These are phyloP conservation scores for Russula earlei DNA, from an alignment of 768 basidiomycete genomes.

Conservation along the genomic window DNA sequence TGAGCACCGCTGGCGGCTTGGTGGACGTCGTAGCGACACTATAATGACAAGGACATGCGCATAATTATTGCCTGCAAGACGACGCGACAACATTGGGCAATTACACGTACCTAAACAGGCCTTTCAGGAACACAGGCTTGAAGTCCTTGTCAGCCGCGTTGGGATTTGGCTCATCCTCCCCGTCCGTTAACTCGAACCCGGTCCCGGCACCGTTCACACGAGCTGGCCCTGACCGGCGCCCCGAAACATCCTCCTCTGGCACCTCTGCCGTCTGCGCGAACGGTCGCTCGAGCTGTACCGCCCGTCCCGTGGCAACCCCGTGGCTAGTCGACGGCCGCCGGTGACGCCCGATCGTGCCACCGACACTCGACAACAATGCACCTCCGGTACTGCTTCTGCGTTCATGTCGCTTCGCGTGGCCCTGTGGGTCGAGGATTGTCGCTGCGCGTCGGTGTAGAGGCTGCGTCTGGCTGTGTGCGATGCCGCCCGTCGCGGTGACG, in stretches of 20 bases:
- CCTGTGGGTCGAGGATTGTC: slow-evolving; percentile 64
- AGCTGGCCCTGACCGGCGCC: not conserved
- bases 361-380: slow-evolving; percentile 37
- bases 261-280: slow-evolving; percentile 46
- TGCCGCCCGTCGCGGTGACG: slow-evolving; percentile 21
- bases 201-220: slow-evolving; percentile 4
- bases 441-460: slow-evolving; percentile 67
- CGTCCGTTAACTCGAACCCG: slow-evolving; percentile 6
- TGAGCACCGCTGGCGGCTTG: slow-evolving; percentile 71
- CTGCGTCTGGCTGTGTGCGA: slow-evolving; percentile 40
- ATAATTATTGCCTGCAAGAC: not conserved
- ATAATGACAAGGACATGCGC: not conserved
- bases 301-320: slow-evolving; percentile 28
- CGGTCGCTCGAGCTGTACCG: slow-evolving; percentile 32
- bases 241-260: slow-evolving; percentile 24
- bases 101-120: slow-evolving; percentile 71
- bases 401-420: slow-evolving; percentile 55
- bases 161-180: slow-evolving; percentile 8
- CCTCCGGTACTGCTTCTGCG: slow-evolving; percentile 71
- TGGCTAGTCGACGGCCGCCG: slow-evolving; percentile 66
- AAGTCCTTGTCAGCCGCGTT: slow-evolving; percentile 52
- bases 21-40: slow-evolving; percentile 95
- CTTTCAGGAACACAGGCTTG: slow-evolving; percentile 94
- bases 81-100: not conserved
- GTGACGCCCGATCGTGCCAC: slow-evolving; percentile 56